Evolutionary conservation across 495 filamentous ascomycete species (phyloP).

Genomic region (Astrothelium macrocarpum): DNA sequence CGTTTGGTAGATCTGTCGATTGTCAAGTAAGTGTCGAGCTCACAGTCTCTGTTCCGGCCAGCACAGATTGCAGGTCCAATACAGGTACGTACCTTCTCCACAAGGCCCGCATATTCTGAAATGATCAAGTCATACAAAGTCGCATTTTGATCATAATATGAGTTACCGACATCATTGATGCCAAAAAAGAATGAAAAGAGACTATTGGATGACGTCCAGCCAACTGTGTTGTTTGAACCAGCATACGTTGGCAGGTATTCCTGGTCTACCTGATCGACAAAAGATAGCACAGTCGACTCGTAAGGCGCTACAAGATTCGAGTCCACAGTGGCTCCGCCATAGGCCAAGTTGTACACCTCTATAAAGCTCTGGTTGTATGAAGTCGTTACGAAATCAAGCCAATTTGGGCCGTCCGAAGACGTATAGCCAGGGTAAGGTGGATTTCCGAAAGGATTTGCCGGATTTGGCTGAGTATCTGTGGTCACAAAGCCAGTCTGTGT

Average conservation of each 20-base stretch:
- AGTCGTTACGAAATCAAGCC: conserved; percentile 58
- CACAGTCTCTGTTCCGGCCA: no score
- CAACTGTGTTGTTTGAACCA: conserved; percentile 33
- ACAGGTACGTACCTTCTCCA: conserved; percentile 38
- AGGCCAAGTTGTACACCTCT: conserved; percentile 60
- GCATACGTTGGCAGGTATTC: conserved; percentile 41
- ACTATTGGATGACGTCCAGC: conserved; percentile 51
- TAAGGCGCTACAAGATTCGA: conserved; percentile 46
- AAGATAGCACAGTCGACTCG: conserved; percentile 41
- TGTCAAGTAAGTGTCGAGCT: background rate
- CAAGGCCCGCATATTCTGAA: conserved; percentile 43
- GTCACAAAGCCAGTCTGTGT: conserved; percentile 58
- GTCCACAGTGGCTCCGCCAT: conserved; percentile 60
- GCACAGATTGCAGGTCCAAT: background rate
- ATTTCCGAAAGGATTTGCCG: conserved; percentile 66
- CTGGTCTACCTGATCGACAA: conserved; percentile 49
- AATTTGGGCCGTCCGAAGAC: conserved; percentile 53
- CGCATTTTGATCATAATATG: conserved; percentile 40
- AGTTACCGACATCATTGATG: conserved; percentile 69
- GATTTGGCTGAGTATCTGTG: conserved; percentile 46
- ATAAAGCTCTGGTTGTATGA: conserved; percentile 51
- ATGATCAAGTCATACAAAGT: conserved; percentile 46
- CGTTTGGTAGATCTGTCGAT: conserved; percentile 36
- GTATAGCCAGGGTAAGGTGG: conserved; percentile 52
- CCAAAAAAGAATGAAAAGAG: conserved; percentile 69